A percentile compares a stretch with the other conserved stretches of the same genome.
phyloP scores from a whole-genome alignment of 352 stramenopile genomes.

The Phytopythium litorale region DNA sequence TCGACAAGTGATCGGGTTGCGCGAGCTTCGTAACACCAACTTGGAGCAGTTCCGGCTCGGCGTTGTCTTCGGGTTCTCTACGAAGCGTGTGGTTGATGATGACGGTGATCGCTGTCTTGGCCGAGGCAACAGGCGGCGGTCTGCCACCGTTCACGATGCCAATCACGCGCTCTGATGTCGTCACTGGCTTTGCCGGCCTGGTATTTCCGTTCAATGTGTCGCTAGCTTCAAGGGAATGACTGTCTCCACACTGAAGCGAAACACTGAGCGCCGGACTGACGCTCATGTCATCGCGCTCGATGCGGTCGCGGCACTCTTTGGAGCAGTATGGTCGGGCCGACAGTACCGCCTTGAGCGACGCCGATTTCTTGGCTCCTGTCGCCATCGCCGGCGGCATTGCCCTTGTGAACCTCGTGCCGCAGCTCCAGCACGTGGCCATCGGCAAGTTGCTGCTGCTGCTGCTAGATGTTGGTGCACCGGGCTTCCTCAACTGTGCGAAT shows the following conservation, averaged over 20 bases:
- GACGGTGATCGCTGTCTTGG: slow-evolving; percentile 1
- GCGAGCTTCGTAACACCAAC: background rate
- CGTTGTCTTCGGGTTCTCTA: background rate
- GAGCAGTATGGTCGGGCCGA: slow-evolving; percentile 37
- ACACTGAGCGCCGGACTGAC: slow-evolving; percentile 31
- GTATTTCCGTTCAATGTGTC: background rate
- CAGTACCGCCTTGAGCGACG: slow-evolving; percentile 22
- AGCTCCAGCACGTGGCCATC: slow-evolving; percentile 63
- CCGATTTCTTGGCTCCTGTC: slow-evolving; percentile 3
- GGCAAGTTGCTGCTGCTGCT: slow-evolving; percentile 26
- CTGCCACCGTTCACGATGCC: background rate
- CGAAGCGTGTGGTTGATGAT: background rate
- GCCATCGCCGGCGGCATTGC: background rate
- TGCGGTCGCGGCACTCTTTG: slow-evolving; percentile 26
- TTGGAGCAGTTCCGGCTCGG: background rate
- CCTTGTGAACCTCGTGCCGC: slow-evolving; percentile 47
- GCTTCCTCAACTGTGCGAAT: slow-evolving; percentile 16
- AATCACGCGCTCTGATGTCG: background rate
- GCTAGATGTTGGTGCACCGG: slow-evolving; percentile 4
- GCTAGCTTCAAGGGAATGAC: background rate
- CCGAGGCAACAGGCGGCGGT: background rate
- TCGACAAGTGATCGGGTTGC: background rate
- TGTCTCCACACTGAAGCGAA: background rate
- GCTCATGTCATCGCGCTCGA: slow-evolving; percentile 38
- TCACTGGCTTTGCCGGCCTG: background rate